Evolutionary conservation across 805 yeast species (phyloP), one percentile per base, ranked within the genome.

Genomic region (Saccharomycopsis sp.): DNA sequence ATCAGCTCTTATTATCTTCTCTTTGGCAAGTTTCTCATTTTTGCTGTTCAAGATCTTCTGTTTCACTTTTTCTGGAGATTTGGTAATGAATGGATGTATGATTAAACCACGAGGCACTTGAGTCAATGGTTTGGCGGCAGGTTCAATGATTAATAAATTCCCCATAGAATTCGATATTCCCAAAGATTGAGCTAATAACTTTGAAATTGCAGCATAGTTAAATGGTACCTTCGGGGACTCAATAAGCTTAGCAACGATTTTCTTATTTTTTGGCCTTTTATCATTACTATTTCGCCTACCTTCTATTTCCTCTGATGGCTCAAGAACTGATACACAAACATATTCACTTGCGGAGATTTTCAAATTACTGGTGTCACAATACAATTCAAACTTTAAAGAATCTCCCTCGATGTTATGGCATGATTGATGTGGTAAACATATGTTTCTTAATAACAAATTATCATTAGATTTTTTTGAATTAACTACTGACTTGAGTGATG

Each of bases 131-230:
- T 56, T 60, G 4, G 60, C 47, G 0, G 78, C 66, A 8, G 72
- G 63, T 52, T 76, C 78, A 6, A 86, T 51, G 3, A 72, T 64
- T 2, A 83, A 61, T 23, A 76, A 62, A 46, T 70, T 67, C 0
- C 89, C 90, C 5, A 76, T 65, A 1, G 66, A 54, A 4, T 58
- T 56, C 27, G 71, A 72, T 1, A 77, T 61, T 0, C 78, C 76
- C 21, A 85, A 64, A 0, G 88, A 78, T 17, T 70, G 61, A 0
- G 85, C 70, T 28, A 83, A 62, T 3, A 71, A 61, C 14, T 58
- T 56, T 1, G 88, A 78, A 7, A 85, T 53, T 0, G 77, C 82
- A 7, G 72, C 74, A 23, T 66, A 66, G 13, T 65, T 62, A 0
- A 56, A 47, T 0, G 70, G 66, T 1, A 65, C 60, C 5, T 51